phyloP scores from a whole-genome alignment of 805 yeast genomes.

The Myxozyma neotropica region DNA sequence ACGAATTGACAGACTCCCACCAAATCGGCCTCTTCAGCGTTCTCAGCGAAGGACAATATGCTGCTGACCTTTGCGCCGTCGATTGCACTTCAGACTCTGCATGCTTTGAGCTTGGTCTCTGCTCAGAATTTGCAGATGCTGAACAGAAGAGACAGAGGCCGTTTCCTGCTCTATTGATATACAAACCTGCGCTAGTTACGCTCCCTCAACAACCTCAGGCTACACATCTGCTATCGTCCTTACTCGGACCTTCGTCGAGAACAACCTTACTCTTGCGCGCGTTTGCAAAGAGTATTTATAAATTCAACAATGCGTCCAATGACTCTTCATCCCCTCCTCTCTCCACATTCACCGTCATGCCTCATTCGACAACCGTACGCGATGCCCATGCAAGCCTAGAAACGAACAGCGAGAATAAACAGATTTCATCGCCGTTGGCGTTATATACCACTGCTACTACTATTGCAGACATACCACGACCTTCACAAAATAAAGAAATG shows the following conservation, averaged over 20 bases:
- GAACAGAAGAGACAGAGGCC: neutral
- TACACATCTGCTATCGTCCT: constrained; percentile 25
- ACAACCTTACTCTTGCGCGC: constrained; percentile 30
- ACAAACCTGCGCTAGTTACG: constrained; percentile 28
- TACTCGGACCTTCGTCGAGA: constrained; percentile 30
- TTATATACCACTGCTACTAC: too few species aligned
- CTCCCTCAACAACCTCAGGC: constrained; percentile 28
- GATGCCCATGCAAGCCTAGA: too few species aligned
- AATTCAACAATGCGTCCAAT: constrained; percentile 15
- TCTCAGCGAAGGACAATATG: constrained; percentile 21
- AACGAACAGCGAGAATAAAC: too few species aligned
- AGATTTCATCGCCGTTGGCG: too few species aligned
- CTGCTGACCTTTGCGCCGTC: constrained; percentile 17
- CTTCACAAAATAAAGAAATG: too few species aligned
- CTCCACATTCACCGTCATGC: neutral
- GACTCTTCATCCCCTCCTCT: neutral
- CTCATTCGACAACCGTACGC: neutral
- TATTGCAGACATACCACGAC: too few species aligned
- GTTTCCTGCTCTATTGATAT: constrained; percentile 10
- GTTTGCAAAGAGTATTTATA: constrained; percentile 30
- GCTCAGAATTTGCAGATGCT: constrained; percentile 1
- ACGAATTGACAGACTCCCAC: neutral
- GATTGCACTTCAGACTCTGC: constrained; percentile 19
- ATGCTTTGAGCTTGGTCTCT: constrained; percentile 28
- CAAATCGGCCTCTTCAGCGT: constrained; percentile 6